phyloP scores from a whole-genome alignment of 2,329 filamentous ascomycete species.

The Claviceps arundinis region DNA sequence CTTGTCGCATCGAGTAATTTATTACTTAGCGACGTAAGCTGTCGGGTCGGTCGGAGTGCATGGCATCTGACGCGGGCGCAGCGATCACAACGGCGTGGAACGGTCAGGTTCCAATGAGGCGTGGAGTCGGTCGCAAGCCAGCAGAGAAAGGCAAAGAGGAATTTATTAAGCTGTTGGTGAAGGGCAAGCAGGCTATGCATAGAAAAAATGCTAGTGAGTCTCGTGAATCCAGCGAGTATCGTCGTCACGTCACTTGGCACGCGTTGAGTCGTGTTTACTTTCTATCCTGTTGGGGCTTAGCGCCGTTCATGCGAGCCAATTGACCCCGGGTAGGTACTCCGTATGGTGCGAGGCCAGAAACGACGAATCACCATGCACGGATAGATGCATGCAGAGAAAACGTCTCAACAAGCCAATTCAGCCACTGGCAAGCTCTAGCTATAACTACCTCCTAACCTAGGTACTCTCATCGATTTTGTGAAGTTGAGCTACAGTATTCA shows the following conservation, averaged over 20 bases:
- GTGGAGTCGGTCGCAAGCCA: neutral
- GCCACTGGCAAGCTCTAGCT: neutral
- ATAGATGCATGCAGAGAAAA: conserved; percentile 5
- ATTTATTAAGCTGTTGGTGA: conserved; percentile 1
- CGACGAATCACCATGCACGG: conserved; percentile 1
- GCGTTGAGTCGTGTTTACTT: conserved; percentile 31
- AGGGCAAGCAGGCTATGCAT: conserved; percentile 9
- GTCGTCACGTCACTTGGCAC: conserved; percentile 3
- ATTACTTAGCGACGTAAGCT: neutral
- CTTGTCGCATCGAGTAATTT: neutral
- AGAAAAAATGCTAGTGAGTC: neutral
- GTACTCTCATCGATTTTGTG: neutral
- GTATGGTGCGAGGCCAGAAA: neutral
- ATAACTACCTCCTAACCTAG: neutral
- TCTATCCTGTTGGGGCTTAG: conserved; percentile 22
- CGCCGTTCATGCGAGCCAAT: conserved; percentile 1
- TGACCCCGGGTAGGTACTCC: too few species aligned
- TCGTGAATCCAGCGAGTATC: neutral
- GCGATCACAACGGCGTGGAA: neutral
- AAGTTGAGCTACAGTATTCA: neutral
- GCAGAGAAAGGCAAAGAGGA: neutral
- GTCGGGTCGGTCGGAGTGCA: neutral
- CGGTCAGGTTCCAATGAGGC: neutral
- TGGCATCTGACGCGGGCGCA: neutral
- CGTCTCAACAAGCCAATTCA: neutral